phyloP scores from a whole-genome alignment of 495 filamentous ascomycete species.

The Penicillium bialowiezense region DNA sequence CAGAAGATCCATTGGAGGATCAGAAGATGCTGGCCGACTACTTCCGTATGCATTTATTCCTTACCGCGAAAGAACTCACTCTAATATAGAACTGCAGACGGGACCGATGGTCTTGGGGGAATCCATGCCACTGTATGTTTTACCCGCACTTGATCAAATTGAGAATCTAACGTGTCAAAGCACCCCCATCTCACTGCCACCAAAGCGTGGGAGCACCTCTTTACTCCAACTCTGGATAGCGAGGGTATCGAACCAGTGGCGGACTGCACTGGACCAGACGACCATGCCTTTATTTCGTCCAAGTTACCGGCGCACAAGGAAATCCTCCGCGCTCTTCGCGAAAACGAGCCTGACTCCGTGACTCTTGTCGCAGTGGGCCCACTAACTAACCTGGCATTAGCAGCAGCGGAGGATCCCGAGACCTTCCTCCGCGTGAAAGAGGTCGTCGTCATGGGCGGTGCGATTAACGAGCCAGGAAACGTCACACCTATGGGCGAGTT shows the following conservation, averaged over 20 bases:
- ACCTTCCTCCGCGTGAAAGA: conserved; percentile 87
- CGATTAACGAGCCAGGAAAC: conserved; percentile 77
- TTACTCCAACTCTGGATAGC: conserved; percentile 50
- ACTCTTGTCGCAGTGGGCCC: conserved; percentile 89
- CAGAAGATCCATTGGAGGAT: conserved; percentile 79
- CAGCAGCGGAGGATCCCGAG: conserved; percentile 78
- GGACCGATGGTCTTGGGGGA: conserved; percentile 84
- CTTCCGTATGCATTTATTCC: conserved; percentile 64
- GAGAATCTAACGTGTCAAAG: conserved; percentile 45
- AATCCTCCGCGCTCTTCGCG: conserved; percentile 76
- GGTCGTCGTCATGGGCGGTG: conserved; percentile 95
- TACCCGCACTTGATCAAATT: not conserved
- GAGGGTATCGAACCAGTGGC: conserved; percentile 35
- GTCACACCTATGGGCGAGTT: conserved; percentile 79
- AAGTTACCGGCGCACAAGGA: conserved; percentile 70
- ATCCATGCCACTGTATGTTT: conserved; percentile 72
- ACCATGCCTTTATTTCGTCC: conserved; percentile 67
- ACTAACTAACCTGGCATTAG: conserved; percentile 85
- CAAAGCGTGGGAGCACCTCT: conserved; percentile 82
- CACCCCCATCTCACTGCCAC: conserved; percentile 82
- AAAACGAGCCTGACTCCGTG: conserved; percentile 77
- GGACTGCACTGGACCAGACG: conserved; percentile 27
- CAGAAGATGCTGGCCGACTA: conserved; percentile 82
- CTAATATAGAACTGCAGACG: conserved; percentile 57
- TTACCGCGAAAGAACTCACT: not conserved